phyloP scores from a whole-genome alignment of 192 early-diverging fungal species.

The Allomyces macrogynus region DNA sequence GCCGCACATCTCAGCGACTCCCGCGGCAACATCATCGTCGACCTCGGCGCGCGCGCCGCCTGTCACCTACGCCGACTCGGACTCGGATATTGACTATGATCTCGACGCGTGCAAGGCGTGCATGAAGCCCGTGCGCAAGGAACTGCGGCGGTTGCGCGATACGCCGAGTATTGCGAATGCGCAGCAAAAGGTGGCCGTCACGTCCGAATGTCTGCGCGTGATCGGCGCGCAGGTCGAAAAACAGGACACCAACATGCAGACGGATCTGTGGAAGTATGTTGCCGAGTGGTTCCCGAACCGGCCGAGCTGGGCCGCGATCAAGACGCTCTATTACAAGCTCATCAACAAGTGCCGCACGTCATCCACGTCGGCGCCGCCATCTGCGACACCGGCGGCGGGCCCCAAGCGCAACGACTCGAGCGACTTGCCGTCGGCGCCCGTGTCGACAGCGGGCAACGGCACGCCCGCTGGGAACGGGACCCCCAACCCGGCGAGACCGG shows the following conservation, averaged over 20 bases:
- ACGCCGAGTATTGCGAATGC: constrained; percentile 14
- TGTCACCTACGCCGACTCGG: no score
- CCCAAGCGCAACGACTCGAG: no score
- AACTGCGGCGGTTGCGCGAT: constrained; percentile 29
- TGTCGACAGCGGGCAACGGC: no score
- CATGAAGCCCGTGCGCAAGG: constrained; percentile 41
- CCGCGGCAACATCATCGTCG: no score
- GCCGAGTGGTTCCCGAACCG: constrained; percentile 1
- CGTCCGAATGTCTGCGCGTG: constrained; percentile 25
- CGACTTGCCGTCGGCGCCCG: no score
- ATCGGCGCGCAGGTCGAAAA: constrained; percentile 36
- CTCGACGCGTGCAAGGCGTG: constrained; percentile 41
- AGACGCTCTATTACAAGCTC: not conserved
- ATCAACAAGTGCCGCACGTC: not conserved
- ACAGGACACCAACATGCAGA: not conserved
- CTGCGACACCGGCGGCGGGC: no score
- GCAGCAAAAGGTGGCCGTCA: constrained; percentile 14
- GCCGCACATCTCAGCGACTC: no score
- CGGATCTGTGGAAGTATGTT: not conserved
- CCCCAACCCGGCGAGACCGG: no score
- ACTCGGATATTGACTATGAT: constrained; percentile 20
- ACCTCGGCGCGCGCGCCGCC: no score
- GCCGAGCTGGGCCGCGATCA: not conserved
- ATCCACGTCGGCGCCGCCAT: not conserved
- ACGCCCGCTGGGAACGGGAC: no score